Evolutionary conservation across 331 rosid genomes (phyloP).

Genomic region (Acacia concinna): DNA sequence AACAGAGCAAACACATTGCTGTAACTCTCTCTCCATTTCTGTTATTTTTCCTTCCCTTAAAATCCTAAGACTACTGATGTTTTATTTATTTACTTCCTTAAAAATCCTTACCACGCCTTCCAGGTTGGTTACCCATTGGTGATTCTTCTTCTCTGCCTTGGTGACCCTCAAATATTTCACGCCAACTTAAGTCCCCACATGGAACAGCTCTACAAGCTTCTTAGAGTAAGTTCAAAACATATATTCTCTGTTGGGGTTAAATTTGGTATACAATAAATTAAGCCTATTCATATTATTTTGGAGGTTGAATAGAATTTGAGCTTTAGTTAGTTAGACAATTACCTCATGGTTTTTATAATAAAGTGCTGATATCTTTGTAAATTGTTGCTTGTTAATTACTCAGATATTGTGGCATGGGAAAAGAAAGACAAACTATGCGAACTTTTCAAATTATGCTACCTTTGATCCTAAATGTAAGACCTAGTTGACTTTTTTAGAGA

Average conservation of each 20-base stretch:
- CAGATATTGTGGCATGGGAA: background rate
- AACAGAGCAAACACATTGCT: conserved; percentile 96
- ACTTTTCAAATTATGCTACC: background rate
- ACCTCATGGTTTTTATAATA: background rate
- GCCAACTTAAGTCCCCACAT: conserved; percentile 85
- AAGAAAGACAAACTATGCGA: background rate
- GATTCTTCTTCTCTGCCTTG: conserved; percentile 97
- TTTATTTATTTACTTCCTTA: background rate
- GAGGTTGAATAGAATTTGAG: background rate
- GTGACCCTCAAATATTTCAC: conserved; percentile 89
- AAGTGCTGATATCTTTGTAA: background rate
- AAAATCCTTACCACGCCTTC: background rate
- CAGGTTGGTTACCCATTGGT: conserved; percentile 98
- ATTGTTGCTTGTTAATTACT: background rate
- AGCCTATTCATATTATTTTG: background rate
- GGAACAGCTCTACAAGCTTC: conserved; percentile 98
- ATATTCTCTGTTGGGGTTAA: conserved; percentile 6
- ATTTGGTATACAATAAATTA: conserved; percentile 2
- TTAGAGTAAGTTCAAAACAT: conserved; percentile 63
- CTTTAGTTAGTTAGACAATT: background rate
- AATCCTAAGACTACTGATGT: background rate
- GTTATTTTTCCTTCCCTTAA: conserved; percentile 20
- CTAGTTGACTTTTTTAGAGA: too few species aligned
- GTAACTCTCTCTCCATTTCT: conserved; percentile 41
- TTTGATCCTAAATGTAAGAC: too few species aligned